Conservation (phyloP, 1,139 yeast species). For the Taphrina confusa region DNA sequence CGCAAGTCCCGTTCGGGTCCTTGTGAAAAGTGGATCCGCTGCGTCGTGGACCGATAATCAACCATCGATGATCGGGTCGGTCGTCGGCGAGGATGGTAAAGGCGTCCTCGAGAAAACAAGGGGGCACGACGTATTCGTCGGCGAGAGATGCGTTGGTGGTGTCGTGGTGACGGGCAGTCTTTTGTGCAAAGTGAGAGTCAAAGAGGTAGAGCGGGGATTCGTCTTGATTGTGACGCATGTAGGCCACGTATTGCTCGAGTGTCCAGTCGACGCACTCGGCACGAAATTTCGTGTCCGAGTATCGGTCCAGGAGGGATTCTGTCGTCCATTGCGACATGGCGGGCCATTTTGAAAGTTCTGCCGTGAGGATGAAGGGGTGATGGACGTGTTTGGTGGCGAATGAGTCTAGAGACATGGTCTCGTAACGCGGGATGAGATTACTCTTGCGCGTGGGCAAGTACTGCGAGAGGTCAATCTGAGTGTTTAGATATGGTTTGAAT, state of each 20-base stretch:
- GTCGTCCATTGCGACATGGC: constrained; percentile 55
- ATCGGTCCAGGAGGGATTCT: constrained; percentile 53
- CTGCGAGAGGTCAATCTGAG: constrained; percentile 63
- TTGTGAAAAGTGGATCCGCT: constrained; percentile 90
- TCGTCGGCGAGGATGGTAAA: constrained; percentile 50
- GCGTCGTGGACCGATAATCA: constrained; percentile 76
- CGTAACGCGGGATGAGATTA: constrained; percentile 46
- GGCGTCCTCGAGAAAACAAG: constrained; percentile 50
- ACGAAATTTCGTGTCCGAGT: constrained; percentile 64
- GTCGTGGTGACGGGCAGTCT: constrained; percentile 49
- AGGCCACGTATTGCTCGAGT: constrained; percentile 60
- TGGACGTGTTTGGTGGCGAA: constrained; percentile 56
- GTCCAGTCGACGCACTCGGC: constrained; percentile 88
- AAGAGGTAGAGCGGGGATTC: constrained; percentile 83
- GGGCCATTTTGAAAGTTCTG: constrained; percentile 59
- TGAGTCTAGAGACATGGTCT: constrained; percentile 42
- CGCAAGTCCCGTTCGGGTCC: constrained; percentile 86
- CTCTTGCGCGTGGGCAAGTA: constrained; percentile 56
- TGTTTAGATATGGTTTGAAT: constrained; percentile 77
- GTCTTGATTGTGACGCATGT: constrained; percentile 63
- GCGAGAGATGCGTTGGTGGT: constrained; percentile 46
- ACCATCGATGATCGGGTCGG: constrained; percentile 89
- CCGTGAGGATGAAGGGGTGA: constrained; percentile 66
- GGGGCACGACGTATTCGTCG: constrained; percentile 59
- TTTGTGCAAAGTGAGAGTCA: constrained; percentile 62